Base-by-base conservation (phyloP, 2,329 filamentous ascomycete species). In the Aspergillus pseudoviridinutans region DNA sequence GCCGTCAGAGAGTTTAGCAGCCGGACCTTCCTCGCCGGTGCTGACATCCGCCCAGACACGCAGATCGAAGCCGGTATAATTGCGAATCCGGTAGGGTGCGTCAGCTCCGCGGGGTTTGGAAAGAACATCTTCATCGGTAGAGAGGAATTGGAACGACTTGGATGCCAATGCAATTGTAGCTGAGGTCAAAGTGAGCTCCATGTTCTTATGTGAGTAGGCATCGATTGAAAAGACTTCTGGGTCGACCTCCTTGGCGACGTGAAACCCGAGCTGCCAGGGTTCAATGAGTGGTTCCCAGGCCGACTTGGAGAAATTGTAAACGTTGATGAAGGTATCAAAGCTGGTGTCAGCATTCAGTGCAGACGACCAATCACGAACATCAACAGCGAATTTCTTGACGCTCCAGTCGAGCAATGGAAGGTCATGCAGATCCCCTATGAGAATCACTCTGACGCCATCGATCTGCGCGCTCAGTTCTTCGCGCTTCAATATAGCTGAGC, bases 251-350 rank as follows among this genome's bases (percentile, higher is more conserved):
- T 88, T 92, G 0, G 90, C 87, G 71, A 97, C 85, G 61, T 95
- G 91, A 64, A 99, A 86, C 2, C 92, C 92, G n/a, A 97, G 81
- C 64, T 93, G 87, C 94, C 94, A 99, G 7, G 95, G 95, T 72
- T 99, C 94, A 27, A 99, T 86, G 35, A 99, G 78, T 3, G 94
- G 94, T 73, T 99, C 94, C 94, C 94, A 99, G 3, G 92, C 91
- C 0, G 94, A 99, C 73, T 99, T 99, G 14, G 94, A 94, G 76
- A 99, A 99, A 75, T 99, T 99, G 80, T 96, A 99, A 27, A 99
- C 88, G 68, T 97, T 99, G 66, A 95, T 85, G 74, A 96, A 96
- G 62, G 93, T 91, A 61, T 97, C 91, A 50, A 99, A 87, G n/a
- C 86, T 89, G 0, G 91, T 90, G 69, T 97, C 91, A 0, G 91